Evolutionary conservation across 768 basidiomycete genomes (phyloP), one percentile per base, ranked within the genome.

Genomic region (Amanita pseudoporphyria): DNA sequence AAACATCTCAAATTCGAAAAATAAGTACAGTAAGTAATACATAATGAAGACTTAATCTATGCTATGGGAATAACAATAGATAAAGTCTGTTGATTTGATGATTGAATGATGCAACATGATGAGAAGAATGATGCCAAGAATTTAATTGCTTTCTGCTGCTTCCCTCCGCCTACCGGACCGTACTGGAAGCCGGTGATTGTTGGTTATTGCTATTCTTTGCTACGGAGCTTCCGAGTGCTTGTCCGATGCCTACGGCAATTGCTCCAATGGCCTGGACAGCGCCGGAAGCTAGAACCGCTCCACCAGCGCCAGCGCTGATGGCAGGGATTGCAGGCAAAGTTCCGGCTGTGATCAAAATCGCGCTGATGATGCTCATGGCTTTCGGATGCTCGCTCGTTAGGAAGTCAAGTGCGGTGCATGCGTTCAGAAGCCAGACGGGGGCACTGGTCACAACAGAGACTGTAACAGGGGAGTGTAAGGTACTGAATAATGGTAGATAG

Each of bases 231-330:
- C 68, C 63, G 30, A 73, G 55, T 6, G 68, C 71, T 54, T 73
- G 71, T 7, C 86, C 86, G 28, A 88, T 67, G 2, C 87, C 85
- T 3, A 88, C 75, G 1, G 85, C 87, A 52, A 88, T 80, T 1
- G 84, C 84, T 9, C 87, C 86, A 21, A 85, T 79, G 1, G 87
- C 86, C 55, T 88, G 86, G 12, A 78, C 84, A 12, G 87, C 81
- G 10, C 80, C 73, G 13, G 83, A 77, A 9, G 87, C 86, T 31
- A 89, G 70, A 45, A 85, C 68, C 0, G 82, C 81, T 9, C 86
- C 86, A 18, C 85, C 84, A 4, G 79, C 82, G 16, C 80, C 82
- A 0, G 78, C 78, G 43, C 71, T 71, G 58, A 88, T 76, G 2
- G 74, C 83, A 18, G 86, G 86, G 28, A 88, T 75, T 0, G 84